Evolutionary conservation across 106 monocot species (phyloP).

Genomic region (Allium fistulosum): DNA sequence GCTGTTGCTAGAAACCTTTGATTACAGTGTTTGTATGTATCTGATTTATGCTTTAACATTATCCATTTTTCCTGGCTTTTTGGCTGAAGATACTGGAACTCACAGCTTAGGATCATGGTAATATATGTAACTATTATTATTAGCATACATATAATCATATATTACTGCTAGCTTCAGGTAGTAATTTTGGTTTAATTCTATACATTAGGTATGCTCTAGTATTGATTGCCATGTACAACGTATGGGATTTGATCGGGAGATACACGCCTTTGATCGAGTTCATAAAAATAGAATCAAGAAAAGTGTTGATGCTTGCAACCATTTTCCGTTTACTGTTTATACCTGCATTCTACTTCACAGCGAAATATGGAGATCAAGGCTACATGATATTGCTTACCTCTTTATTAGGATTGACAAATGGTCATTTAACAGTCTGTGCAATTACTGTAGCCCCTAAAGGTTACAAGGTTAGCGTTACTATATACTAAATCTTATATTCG

Average conservation of each 20-base stretch:
- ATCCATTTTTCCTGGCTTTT: slow-evolving; percentile 88
- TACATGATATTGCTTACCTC: slow-evolving; percentile 60
- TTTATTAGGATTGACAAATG: slow-evolving; percentile 41
- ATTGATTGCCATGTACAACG: slow-evolving; percentile 61
- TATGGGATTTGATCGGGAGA: slow-evolving; percentile 59
- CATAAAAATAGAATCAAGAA: slow-evolving; percentile 38
- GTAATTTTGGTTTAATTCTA: not conserved
- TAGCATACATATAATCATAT: not conserved
- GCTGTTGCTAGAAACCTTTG: slow-evolving; percentile 46
- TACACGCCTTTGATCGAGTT: slow-evolving; percentile 31
- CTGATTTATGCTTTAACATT: slow-evolving; percentile 69
- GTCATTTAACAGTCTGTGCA: slow-evolving; percentile 55
- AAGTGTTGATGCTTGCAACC: slow-evolving; percentile 19
- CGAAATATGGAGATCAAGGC: slow-evolving; percentile 44
- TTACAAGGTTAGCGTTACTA: slow-evolving; percentile 32
- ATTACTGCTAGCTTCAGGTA: not conserved
- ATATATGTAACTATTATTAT: not conserved
- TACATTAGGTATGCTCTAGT: slow-evolving; percentile 53
- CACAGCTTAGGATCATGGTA: slow-evolving; percentile 84
- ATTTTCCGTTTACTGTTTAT: slow-evolving; percentile 43
- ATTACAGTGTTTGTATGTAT: slow-evolving; percentile 54
- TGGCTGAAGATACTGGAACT: slow-evolving; percentile 80
- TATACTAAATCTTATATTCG: not conserved
- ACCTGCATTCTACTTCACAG: slow-evolving; percentile 64
- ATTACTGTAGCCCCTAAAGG: slow-evolving; percentile 41